Base-by-base conservation (phyloP, 768 basidiomycete species). In the Dentipellis sp. region DNA sequence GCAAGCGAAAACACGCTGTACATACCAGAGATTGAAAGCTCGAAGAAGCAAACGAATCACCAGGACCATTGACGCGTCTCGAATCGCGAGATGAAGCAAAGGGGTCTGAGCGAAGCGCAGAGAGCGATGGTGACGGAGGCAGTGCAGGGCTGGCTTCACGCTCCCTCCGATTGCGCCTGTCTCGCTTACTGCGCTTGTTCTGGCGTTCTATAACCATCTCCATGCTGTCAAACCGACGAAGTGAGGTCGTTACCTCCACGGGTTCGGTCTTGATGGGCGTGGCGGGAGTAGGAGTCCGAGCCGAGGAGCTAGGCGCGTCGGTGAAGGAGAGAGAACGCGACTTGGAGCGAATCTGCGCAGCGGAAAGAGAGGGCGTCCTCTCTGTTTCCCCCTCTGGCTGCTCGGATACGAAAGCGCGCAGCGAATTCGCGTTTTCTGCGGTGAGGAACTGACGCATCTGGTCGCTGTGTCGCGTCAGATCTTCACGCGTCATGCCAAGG, bases 391-490 rank as follows among this genome's bases (percentile, higher is more conserved):
- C 60, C 59, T 70, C 62, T 66, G 71, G 58, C 69, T 69, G 61
- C 72, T 56, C 58, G 66, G 66, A 68, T 56, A 71, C 70, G 62
- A 72, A 59, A 64, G 74, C 74, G 71, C 77, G 76, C 68, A 76
- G 69, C 69, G 77, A 67, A 55, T 68, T 66, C 53, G 71, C 65
- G 63, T 73, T 72, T 64, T 82, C 77, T 34, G 80, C 70, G 36
- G 80, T 83, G 62, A 88, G 75, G 73, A 88, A 89, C 62, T 82
- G 81, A 53, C 87, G 84, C 88, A 91, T 90, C 67, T 88, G 80
- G 71, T 84, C 78, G 64, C 83, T 88, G 65, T 81, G 85, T 66
- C 79, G 76, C 62, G 75, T 67, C 56, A 91, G 73, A 71, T 90
- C 88, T 64, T 87, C 82, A 68, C 86, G 80, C 61, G 89, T 88